These are phyloP conservation scores for Tuber umbilicatum DNA, from an alignment of 495 filamentous ascomycete species.

Conservation along the genomic window DNA sequence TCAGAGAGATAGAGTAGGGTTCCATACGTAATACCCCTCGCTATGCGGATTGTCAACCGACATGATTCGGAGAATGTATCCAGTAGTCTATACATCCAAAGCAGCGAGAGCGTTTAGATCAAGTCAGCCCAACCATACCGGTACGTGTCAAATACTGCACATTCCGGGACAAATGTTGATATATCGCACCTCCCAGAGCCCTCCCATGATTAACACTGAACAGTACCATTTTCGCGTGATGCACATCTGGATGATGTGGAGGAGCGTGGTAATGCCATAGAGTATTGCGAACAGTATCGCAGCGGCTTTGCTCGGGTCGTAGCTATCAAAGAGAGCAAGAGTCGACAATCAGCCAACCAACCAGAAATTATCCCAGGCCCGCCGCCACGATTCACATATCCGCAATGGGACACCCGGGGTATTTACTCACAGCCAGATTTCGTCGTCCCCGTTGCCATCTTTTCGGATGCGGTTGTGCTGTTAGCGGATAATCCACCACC, in stretches of 20 bases:
- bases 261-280: slow-evolving; percentile 43
- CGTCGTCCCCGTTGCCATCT: not conserved
- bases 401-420: not conserved
- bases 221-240: slow-evolving; percentile 47
- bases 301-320: slow-evolving; percentile 30
- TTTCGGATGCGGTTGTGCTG: not conserved
- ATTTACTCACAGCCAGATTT: not conserved
- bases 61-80: slow-evolving; percentile 21
- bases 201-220: slow-evolving; percentile 46
- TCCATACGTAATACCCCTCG: slow-evolving; percentile 10
- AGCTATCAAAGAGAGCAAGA: not conserved
- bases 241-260: slow-evolving; percentile 47
- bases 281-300: slow-evolving; percentile 43
- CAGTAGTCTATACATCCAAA: slow-evolving; percentile 6
- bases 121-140: not conserved
- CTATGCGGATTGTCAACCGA: slow-evolving; percentile 18
- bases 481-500: not conserved
- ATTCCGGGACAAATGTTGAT: not conserved
- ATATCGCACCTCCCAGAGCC: slow-evolving; percentile 41
- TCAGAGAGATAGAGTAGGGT: too few relatives aligned
- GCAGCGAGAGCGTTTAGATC: not conserved
- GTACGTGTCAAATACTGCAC: not conserved
- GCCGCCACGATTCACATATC: not conserved
- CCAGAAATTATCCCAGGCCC: not conserved
- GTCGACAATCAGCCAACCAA: not conserved